These are phyloP conservation scores for Zygosaccharomyces bisporus DNA, from an alignment of 805 yeast species.

Conservation along the genomic window DNA sequence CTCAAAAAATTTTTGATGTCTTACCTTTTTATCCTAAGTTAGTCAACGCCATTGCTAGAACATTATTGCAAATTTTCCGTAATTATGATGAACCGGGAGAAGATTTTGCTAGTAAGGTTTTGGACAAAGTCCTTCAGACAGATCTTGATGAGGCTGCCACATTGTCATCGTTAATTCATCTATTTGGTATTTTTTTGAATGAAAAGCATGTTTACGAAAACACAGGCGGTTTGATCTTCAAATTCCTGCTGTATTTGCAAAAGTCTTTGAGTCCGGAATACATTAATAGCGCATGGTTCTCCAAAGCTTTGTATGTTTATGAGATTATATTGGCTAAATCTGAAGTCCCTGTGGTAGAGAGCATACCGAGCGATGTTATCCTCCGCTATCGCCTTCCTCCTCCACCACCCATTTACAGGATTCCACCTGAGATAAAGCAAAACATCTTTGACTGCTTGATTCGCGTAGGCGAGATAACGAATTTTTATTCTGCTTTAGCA, in stretches of 20 bases:
- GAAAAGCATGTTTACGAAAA: slow-evolving; percentile 39
- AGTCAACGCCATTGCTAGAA: slow-evolving; percentile 39
- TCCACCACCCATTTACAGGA: slow-evolving; percentile 22
- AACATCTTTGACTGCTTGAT: slow-evolving; percentile 45
- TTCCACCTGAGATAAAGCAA: slow-evolving; percentile 26
- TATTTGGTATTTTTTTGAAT: slow-evolving; percentile 43
- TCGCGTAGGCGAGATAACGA: slow-evolving; percentile 39
- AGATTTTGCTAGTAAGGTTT: slow-evolving; percentile 37
- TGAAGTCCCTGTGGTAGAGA: slow-evolving; percentile 46
- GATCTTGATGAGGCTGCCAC: slow-evolving; percentile 29
- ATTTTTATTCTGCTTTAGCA: slow-evolving; percentile 47
- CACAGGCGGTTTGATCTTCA: slow-evolving; percentile 34
- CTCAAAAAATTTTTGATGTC: slow-evolving; percentile 43
- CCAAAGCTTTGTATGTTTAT: slow-evolving; percentile 51
- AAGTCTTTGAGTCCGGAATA: slow-evolving; percentile 38
- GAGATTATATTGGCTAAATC: slow-evolving; percentile 53
- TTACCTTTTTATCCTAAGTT: slow-evolving; percentile 44
- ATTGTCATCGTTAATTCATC: slow-evolving; percentile 41
- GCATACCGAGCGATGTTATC: slow-evolving; percentile 26
- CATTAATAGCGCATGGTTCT: slow-evolving; percentile 52
- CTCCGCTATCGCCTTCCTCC: slow-evolving; percentile 19
- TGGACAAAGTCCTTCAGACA: slow-evolving; percentile 40
- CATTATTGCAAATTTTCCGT: slow-evolving; percentile 38
- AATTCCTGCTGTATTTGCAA: slow-evolving; percentile 39
- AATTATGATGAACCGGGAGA: slow-evolving; percentile 35